Evolutionary conservation across 331 rosid species (phyloP), one percentile per base, ranked within the genome.

Genomic region (Spiraea crenata): DNA sequence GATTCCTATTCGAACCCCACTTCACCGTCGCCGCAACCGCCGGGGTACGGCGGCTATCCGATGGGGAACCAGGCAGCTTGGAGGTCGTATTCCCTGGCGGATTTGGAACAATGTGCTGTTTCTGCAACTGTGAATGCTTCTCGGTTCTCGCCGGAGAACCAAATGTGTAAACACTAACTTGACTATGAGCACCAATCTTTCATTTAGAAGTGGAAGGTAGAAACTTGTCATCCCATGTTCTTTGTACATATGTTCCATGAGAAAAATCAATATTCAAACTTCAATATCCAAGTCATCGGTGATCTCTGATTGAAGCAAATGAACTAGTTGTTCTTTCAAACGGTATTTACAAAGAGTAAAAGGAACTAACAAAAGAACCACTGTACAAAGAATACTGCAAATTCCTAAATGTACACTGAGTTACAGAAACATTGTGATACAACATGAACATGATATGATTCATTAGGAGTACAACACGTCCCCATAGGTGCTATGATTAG

Each of bases 1-100:
- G 95, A 87, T 20, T 91, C 93, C 0, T 58, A 77, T 69, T 79
- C 82, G 3, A 73, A 74, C 85, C 82, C 82, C 0, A 72, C 45
- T 63, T 76, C 86, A 0, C 31, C 77, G 74, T 86, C 88, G 6
- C 82, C 88, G 49, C 34, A 2, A 4, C 85, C 74, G 1, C 74
- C 95, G 1, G 88, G 95, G 0, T 83, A 25, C 17, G 20, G 57
- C 14, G 25, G 59, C 9, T 65, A 67, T 15, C 64, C 69, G 9
- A 47, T 20, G 5, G 46, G 73, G 16, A n/a, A 13, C 31, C 65
- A 73, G 10, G 42, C 67, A 9, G 60, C 79, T 11, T 80, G 81
- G 66, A 66, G 85, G 11, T 83, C 98, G 7, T 81, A 76, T 14
- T 92, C 98, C 9, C 25, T 83, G 71, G 92, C 82, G 35, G 95